Base-by-base conservation (phyloP, 257 asterid genomes). In the Solanum sitiens region DNA sequence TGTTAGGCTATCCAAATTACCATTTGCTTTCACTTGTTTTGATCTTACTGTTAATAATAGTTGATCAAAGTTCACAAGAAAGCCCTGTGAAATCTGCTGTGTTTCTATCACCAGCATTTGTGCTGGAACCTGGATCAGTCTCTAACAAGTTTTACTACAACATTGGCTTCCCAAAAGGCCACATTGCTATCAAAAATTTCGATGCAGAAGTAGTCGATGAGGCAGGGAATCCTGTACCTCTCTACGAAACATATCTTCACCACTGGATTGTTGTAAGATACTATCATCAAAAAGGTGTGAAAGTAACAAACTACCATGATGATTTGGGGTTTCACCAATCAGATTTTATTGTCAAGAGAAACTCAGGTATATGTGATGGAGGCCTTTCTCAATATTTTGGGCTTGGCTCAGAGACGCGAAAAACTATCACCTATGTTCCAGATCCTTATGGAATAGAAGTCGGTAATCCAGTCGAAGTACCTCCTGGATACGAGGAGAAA, bases 381-480 rank as follows among this genome's bases (percentile, higher is more conserved):
- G 47, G 50, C n/a, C 89, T 91, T 11, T 13, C 85, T 12, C 91
- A 89, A 53, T 89, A 89, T 68, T 91, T 89, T 27, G 93, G 93
- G 8, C 89, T 91, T 21, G 94, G 94, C 25, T 87, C 94, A 1
- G 94, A 92, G 86, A 88, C 94, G 4, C 87, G 94, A 33, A 84
- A 73, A 65, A 92, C 93, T 3, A 47, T 14, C 30, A 86, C 70
- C 2, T 27, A 44, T 74, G 68, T 92, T 14, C 94, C 91, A 3
- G 92, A 92, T 23, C 94, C 94, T 16, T 92, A 90, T 44, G 92
- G 93, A 35, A 90, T 92, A 23, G 92, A 86, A 72, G 89, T 89
- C 16, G 92, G 93, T 8, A 88, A 91, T 71, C 91, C 85, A 37
- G 83, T 20, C 3, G 89, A 88, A 18, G 82, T 89, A 32, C 91